A percentile compares a stretch with the other conserved stretches of the same genome.
phyloP scores from a whole-genome alignment of 306 rosid genomes.

The Vigna hirtella region DNA sequence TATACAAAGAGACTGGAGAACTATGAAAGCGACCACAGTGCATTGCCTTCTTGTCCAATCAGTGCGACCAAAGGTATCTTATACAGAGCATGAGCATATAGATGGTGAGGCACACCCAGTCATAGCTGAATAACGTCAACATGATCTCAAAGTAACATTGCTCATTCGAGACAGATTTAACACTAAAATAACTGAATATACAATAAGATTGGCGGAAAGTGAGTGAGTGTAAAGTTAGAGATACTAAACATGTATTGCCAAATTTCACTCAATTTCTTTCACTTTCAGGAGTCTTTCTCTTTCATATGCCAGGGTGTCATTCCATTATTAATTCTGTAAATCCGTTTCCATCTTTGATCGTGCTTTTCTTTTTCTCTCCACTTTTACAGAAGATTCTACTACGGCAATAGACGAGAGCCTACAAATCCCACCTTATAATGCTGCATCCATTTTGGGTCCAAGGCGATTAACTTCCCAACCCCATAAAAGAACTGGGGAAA shows the following conservation, averaged over 20 bases:
- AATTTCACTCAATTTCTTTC: slow-evolving; percentile 10
- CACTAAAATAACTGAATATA: slow-evolving; percentile 18
- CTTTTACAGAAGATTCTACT: slow-evolving; percentile 50
- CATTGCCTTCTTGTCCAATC: slow-evolving; percentile 56
- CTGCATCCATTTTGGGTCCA: slow-evolving; percentile 63
- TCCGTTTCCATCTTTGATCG: slow-evolving; percentile 11
- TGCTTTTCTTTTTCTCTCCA: not conserved
- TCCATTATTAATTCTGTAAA: slow-evolving; percentile 4
- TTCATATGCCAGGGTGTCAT: not conserved
- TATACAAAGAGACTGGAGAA: slow-evolving; percentile 44
- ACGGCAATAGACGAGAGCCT: slow-evolving; percentile 59
- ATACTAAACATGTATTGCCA: slow-evolving; percentile 7
- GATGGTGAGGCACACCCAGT: slow-evolving; percentile 2
- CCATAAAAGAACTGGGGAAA: slow-evolving; percentile 60
- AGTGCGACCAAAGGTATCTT: slow-evolving; percentile 59
- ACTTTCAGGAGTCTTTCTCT: not conserved
- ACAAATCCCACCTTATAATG: slow-evolving; percentile 55
- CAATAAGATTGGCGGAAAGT: not conserved
- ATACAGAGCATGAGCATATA: not conserved
- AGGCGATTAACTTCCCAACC: slow-evolving; percentile 60
- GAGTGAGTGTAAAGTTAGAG: not conserved
- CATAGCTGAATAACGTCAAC: not conserved
- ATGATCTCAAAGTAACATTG: not conserved
- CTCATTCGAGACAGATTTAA: slow-evolving; percentile 11
- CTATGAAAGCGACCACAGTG: slow-evolving; percentile 48